A percentile compares a stretch with the other conserved stretches of the same genome.
Conservation (phyloP, 805 yeast species). For the Starmerella geochares region DNA sequence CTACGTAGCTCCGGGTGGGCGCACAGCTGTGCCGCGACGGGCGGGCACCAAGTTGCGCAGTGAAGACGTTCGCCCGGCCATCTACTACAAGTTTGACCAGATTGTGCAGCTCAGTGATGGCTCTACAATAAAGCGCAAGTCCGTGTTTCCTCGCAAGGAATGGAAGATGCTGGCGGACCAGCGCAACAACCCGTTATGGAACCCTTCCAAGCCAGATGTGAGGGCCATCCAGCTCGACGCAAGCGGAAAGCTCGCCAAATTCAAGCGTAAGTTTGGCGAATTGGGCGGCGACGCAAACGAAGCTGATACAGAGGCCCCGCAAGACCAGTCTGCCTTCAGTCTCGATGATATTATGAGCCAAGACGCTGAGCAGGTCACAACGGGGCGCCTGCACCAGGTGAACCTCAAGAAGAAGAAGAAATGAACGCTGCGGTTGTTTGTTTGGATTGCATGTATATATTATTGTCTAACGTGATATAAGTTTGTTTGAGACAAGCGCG, state of each 20-base stretch:
- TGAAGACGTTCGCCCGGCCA: constrained; percentile 89
- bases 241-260: constrained; percentile 55
- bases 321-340: constrained; percentile 12
- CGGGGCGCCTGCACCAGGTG: constrained; percentile 23
- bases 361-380: constrained; percentile 26
- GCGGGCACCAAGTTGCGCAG: constrained; percentile 29
- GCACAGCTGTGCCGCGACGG: constrained; percentile 22
- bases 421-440: constrained; percentile 1
- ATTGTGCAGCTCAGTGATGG: constrained; percentile 90
- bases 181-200: constrained; percentile 81
- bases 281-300: constrained; percentile 20
- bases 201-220: constrained; percentile 71
- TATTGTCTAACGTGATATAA: background rate
- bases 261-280: constrained; percentile 30
- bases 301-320: background rate
- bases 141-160: constrained; percentile 83
- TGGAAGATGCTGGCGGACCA: constrained; percentile 78
- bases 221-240: constrained; percentile 69
- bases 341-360: constrained; percentile 25
- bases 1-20: constrained; percentile 27
- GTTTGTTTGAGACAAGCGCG: background rate
- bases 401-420: constrained; percentile 22
- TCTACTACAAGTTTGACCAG: constrained; percentile 81
- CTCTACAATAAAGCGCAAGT: constrained; percentile 68
- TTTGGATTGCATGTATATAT: background rate